Evolutionary conservation across 768 basidiomycete species (phyloP).

Genomic region (Russula sp.): DNA sequence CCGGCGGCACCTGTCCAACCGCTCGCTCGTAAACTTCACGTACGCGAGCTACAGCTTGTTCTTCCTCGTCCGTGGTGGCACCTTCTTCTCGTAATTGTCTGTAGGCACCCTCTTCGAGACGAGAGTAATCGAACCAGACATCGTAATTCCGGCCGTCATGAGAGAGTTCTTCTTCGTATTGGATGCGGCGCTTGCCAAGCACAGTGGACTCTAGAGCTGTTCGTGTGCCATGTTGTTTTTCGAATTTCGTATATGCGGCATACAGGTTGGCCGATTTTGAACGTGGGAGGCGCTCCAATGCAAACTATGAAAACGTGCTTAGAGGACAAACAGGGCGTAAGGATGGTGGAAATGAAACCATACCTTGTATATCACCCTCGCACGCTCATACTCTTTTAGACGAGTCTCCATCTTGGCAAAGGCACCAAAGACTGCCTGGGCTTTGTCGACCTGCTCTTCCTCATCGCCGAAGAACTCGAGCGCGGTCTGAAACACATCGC

Average conservation of each 20-base stretch:
- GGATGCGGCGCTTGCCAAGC: conserved; percentile 94
- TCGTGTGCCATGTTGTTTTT: conserved; percentile 94
- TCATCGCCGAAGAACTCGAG: conserved; percentile 63
- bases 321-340: background rate
- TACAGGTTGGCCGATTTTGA: conserved; percentile 89
- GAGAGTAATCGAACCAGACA: conserved; percentile 95
- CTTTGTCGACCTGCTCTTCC: conserved; percentile 65
- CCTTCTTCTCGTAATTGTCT: conserved; percentile 74
- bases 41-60: conserved; percentile 60
- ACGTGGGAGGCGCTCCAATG: conserved; percentile 86
- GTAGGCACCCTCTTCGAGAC: conserved; percentile 87
- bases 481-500: conserved; percentile 65
- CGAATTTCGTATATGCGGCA: conserved; percentile 93
- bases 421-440: conserved; percentile 87
- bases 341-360: conserved; percentile 30
- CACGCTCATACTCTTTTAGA: conserved; percentile 94
- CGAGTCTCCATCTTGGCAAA: conserved; percentile 98
- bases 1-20: conserved; percentile 93
- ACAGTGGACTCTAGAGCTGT: conserved; percentile 89
- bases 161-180: conserved; percentile 93
- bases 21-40: conserved; percentile 95
- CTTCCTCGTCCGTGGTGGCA: conserved; percentile 64
- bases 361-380: conserved; percentile 96
- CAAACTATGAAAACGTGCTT: conserved; percentile 60
- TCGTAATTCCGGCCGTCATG: conserved; percentile 96